These are phyloP conservation scores for Blastobotrys serpentis DNA, from an alignment of 1,139 yeast species.

Conservation along the genomic window DNA sequence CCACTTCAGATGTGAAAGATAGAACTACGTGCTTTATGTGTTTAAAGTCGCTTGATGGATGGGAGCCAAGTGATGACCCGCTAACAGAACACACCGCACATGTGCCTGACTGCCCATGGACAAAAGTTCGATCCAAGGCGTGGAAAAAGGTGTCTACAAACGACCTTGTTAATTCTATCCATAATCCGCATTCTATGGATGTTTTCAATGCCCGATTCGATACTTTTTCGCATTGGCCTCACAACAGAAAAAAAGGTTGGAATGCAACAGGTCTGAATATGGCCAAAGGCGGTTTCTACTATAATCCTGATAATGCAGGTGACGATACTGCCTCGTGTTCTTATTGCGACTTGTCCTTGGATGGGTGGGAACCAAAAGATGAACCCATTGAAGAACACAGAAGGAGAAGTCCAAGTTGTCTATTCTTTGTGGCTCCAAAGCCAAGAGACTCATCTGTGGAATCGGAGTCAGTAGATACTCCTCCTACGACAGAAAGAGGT, in stretches of 20 bases:
- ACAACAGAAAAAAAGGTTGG: conserved; percentile 44
- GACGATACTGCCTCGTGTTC: conserved; percentile 72
- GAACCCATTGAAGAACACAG: conserved; percentile 50
- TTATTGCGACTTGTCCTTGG: conserved; percentile 66
- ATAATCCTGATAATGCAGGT: conserved; percentile 56
- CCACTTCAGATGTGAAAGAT: conserved; percentile 42
- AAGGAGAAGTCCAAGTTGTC: conserved; percentile 50
- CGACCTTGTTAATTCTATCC: conserved; percentile 18
- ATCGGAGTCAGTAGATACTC: background rate
- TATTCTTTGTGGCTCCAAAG: conserved; percentile 40
- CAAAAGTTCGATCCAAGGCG: conserved; percentile 30
- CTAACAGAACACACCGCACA: conserved; percentile 47
- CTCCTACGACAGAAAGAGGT: background rate
- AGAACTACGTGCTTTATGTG: conserved; percentile 68
- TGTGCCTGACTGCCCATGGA: conserved; percentile 51
- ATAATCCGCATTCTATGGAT: conserved; percentile 43
- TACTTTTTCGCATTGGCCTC: conserved; percentile 60
- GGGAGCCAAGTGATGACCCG: conserved; percentile 42
- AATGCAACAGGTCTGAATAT: conserved; percentile 47
- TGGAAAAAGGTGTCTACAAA: conserved; percentile 26
- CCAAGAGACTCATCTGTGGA: conserved; percentile 4
- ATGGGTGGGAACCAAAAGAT: conserved; percentile 71
- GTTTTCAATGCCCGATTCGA: conserved; percentile 47
- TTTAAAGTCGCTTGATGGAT: conserved; percentile 40
- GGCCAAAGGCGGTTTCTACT: conserved; percentile 72